Evolutionary conservation across 139 green algal genomes (phyloP).

Genomic region (Yamagishiella unicocca): DNA sequence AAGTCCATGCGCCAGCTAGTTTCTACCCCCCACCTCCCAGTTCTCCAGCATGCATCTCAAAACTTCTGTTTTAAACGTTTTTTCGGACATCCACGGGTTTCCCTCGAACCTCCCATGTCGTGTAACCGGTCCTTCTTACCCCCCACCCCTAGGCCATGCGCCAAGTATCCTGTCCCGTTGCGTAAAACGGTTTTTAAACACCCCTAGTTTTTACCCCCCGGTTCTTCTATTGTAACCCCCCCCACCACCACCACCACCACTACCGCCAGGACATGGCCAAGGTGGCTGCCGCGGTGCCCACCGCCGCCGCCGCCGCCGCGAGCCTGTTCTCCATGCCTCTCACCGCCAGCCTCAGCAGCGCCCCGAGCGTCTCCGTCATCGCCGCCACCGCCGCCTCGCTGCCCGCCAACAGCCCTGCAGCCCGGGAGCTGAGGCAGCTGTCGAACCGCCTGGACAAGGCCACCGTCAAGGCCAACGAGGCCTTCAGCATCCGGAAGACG

Average conservation of each 20-base stretch:
- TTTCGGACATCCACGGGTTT: too few species aligned
- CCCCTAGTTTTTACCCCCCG: too few species aligned
- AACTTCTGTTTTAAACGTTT: too few species aligned
- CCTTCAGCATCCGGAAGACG: conserved; percentile 68
- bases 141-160: not conserved
- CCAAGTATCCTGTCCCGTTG: too few species aligned
- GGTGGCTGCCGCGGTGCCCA: not conserved
- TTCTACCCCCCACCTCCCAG: too few species aligned
- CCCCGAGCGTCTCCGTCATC: conserved; percentile 7
- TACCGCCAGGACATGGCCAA: conserved; percentile 24
- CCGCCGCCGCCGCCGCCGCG: not conserved
- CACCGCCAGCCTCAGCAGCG: not conserved
- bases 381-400: not conserved
- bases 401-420: conserved; percentile 15
- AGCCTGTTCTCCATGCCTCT: not conserved
- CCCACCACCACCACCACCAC: not conserved
- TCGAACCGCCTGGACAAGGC: conserved; percentile 81
- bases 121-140: too few species aligned
- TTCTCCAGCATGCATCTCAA: too few species aligned
- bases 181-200: too few species aligned
- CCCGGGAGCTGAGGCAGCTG: conserved; percentile 60
- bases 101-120: too few species aligned
- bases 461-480: conserved; percentile 76
- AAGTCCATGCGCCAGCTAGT: too few species aligned
- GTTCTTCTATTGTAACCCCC: too few species aligned